Percentiles rank a stretch among this genome's conserved stretches.
phyloP scores from a whole-genome alignment of 345 rosid genomes.

The Heritiera littoralis region DNA sequence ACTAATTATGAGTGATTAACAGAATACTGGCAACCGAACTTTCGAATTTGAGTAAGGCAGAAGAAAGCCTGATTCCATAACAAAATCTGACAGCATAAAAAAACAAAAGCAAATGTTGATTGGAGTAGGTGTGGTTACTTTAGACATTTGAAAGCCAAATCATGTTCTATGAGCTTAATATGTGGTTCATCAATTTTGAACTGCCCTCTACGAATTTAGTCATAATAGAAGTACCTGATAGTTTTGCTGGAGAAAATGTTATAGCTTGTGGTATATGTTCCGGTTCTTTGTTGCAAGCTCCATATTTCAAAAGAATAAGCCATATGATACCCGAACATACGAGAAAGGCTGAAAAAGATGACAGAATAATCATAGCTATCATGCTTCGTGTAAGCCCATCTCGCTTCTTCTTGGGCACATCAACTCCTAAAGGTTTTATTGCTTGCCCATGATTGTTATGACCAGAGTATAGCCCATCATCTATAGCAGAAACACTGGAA shows the following conservation, averaged over 20 bases:
- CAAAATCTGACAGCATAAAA: not conserved
- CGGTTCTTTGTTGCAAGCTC: slow-evolving; percentile 29
- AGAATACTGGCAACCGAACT: not conserved
- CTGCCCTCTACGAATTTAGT: slow-evolving; percentile 1
- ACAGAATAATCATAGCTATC: slow-evolving; percentile 48
- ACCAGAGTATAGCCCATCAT: slow-evolving; percentile 43
- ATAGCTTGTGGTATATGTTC: slow-evolving; percentile 23
- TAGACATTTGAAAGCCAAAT: slow-evolving; percentile 5
- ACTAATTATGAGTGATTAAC: not conserved
- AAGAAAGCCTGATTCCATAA: not conserved
- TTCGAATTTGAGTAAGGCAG: not conserved
- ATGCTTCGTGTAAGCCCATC: slow-evolving; percentile 39
- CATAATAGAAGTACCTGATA: slow-evolving; percentile 40
- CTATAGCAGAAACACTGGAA: slow-evolving; percentile 30
- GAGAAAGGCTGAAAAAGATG: slow-evolving; percentile 46
- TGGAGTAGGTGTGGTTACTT: not conserved
- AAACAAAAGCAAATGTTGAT: not conserved
- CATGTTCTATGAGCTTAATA: slow-evolving; percentile 1
- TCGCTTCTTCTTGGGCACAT: slow-evolving; percentile 43
- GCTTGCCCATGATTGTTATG: slow-evolving; percentile 33
- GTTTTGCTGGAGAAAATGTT: slow-evolving; percentile 34
- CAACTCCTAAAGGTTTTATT: slow-evolving; percentile 65
- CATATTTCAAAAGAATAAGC: slow-evolving; percentile 38
- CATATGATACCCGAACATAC: slow-evolving; percentile 40
- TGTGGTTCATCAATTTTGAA: not conserved